phyloP scores from a whole-genome alignment of 1,284 basidiomycete genomes.

The Malassezia obtusa region DNA sequence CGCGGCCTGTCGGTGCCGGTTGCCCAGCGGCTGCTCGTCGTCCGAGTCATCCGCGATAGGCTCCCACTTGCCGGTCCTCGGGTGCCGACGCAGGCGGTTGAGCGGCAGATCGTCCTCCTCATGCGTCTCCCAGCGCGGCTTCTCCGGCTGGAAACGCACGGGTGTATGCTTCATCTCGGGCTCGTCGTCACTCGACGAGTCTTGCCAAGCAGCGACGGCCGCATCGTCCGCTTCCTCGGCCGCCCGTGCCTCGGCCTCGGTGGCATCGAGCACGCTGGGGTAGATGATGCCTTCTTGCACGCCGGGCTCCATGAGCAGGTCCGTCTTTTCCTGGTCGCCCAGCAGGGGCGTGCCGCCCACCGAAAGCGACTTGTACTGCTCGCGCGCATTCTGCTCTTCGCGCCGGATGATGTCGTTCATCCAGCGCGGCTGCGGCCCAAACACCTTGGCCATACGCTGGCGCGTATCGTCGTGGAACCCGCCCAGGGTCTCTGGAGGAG shows the following conservation, averaged over 20 bases:
- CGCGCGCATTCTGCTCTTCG: conserved; percentile 4
- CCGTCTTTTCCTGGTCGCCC: not conserved
- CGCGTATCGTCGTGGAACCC: conserved; percentile 37
- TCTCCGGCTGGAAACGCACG: not conserved
- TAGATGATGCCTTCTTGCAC: not conserved
- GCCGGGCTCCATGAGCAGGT: not conserved
- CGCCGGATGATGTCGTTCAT: conserved; percentile 26
- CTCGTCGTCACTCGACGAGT: not conserved
- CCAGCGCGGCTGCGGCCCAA: conserved; percentile 32
- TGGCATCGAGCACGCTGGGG: not conserved
- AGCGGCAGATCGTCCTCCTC: conserved; percentile 25
- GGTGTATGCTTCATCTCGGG: not conserved
- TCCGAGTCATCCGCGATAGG: not conserved
- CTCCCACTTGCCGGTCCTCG: too few relatives aligned
- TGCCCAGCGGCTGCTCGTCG: conserved; percentile 32
- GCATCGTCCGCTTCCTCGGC: conserved; percentile 1
- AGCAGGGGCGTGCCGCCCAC: not conserved
- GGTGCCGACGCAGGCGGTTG: not conserved
- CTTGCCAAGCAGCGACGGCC: conserved; percentile 8
- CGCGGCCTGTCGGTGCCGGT: conserved; percentile 38
- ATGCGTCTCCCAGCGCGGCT: conserved; percentile 11
- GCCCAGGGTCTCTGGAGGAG: conserved; percentile 16
- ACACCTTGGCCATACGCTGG: conserved; percentile 41
- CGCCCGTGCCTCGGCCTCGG: not conserved
- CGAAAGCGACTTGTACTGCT: not conserved